Evolutionary conservation across 257 asterid genomes (phyloP), one percentile per base, ranked within the genome.

Genomic region (Lantana camara): DNA sequence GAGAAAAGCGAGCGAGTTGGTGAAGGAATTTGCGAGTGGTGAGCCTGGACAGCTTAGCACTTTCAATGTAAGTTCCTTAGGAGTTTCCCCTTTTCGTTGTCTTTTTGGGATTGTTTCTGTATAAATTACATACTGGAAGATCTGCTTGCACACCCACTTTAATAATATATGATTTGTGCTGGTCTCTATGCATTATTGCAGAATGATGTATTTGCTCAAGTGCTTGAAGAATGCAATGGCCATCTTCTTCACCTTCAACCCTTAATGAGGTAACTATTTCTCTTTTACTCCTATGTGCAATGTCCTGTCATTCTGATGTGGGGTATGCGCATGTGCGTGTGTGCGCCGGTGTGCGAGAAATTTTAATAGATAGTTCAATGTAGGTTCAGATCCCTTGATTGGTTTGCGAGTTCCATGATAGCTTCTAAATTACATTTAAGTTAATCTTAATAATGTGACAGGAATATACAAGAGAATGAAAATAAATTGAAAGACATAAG

Each of bases 191-290:
- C 14, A 1, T 27, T 63, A 7, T 15, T 19, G 10, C 82, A 94
- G 99, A 83, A 80, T 56, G 92, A 88, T 60, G 74, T 90, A 65
- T 86, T 90, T 62, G 65, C 80, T 55, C 96, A 93, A 84, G 96
- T 85, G 74, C 73, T 88, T 56, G 95, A 84, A 73, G 99, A 93
- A 81, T 93, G 99, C 38, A 73, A 74, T 1, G 84, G 81, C 4
- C 96, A 90, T 79, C 78, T 83, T 55, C 79, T 61, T 60, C 89
- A 81, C 50, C 92, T 90, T 67, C 81, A 76, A 19, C 83, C 90
- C 51, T 72, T 93, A 76, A 78, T 93, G 76, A 85, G 95, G 99
- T 93, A 80, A 54, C 50, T 45, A 15, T 68, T 47, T 44, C 50
- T 21, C 32, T 3, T 4, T 14, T 27, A 5, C 32, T 27, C 22